Evolutionary conservation across 1,284 basidiomycete species (phyloP).

Genomic region (Apiotrichum brassicae): DNA sequence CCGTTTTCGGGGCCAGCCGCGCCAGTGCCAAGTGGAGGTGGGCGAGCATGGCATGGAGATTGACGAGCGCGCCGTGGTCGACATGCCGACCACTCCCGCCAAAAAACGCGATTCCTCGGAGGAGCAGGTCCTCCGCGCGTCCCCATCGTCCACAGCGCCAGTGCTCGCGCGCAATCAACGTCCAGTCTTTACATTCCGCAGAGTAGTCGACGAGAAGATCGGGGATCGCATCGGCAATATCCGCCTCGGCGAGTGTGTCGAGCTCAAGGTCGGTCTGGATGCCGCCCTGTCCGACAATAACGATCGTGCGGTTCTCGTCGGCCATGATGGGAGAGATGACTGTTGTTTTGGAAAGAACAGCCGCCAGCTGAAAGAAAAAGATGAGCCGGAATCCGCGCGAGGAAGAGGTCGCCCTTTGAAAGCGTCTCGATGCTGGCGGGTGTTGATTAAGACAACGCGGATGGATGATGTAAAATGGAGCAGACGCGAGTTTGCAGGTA

Average conservation of each 20-base stretch:
- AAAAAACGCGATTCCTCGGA: constrained; percentile 40
- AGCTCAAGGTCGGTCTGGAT: constrained; percentile 46
- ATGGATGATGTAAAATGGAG: too few species aligned
- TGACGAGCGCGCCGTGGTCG: constrained; percentile 45
- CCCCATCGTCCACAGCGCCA: constrained; percentile 35
- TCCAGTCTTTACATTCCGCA: constrained; percentile 47
- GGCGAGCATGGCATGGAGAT: constrained; percentile 70
- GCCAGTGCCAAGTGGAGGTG: constrained; percentile 74
- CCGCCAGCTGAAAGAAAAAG: constrained; percentile 1
- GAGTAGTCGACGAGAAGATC: constrained; percentile 39
- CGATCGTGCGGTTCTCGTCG: constrained; percentile 17
- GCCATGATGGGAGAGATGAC: constrained; percentile 13
- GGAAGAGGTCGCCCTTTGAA: too few species aligned
- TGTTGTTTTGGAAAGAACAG: background rate
- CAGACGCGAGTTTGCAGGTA: too few species aligned
- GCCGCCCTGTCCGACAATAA: constrained; percentile 38
- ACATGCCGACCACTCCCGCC: constrained; percentile 38
- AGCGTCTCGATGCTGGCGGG: too few species aligned
- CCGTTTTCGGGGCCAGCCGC: constrained; percentile 69
- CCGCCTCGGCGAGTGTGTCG: constrained; percentile 39
- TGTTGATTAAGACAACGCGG: too few species aligned
- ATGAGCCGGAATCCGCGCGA: too few species aligned
- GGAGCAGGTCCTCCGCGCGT: constrained; percentile 39
- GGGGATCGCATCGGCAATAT: constrained; percentile 40
- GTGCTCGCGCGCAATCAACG: constrained; percentile 45